phyloP scores from a whole-genome alignment of 169 alveolate species.

The Cryptosporidium ubiquitum region DNA sequence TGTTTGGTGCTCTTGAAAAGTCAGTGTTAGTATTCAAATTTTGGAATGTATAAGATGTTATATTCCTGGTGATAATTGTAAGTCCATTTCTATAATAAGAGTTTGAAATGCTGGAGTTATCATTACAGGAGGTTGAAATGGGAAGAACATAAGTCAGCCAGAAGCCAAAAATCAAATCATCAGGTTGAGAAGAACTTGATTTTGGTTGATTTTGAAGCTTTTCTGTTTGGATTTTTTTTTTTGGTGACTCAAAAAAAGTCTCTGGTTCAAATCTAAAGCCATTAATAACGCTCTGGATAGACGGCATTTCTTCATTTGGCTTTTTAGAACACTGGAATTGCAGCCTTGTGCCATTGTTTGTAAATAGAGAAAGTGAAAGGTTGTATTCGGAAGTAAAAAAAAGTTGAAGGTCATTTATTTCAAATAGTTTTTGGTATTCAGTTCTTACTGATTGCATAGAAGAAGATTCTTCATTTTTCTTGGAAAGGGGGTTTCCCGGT shows the following conservation, averaged over 20 bases:
- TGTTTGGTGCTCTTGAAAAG: constrained; percentile 3
- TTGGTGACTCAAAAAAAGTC: neutral
- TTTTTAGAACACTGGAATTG: constrained; percentile 61
- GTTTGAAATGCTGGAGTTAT: neutral
- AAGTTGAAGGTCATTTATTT: constrained; percentile 18
- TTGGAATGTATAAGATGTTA: neutral
- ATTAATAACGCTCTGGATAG: constrained; percentile 1
- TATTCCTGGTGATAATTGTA: constrained; percentile 36
- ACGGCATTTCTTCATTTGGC: constrained; percentile 26
- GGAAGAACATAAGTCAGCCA: constrained; percentile 60
- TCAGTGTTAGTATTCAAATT: neutral
- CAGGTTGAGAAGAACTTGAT: neutral
- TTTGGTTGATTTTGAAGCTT: neutral
- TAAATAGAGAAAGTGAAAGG: constrained; percentile 26
- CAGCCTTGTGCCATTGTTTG: constrained; percentile 39
- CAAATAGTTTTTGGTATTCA: neutral
- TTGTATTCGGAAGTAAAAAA: constrained; percentile 41
- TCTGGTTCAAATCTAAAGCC: constrained; percentile 6
- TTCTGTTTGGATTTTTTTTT: constrained; percentile 10
- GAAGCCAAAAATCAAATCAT: constrained; percentile 21
- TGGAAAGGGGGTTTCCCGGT: neutral
- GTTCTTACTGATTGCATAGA: neutral
- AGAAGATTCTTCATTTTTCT: neutral
- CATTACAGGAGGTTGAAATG: neutral
- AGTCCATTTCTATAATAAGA: constrained; percentile 60